A percentile compares a stretch with the other conserved stretches of the same genome.
phyloP scores from a whole-genome alignment of 1,284 basidiomycete species.

The Flammula alnicola region DNA sequence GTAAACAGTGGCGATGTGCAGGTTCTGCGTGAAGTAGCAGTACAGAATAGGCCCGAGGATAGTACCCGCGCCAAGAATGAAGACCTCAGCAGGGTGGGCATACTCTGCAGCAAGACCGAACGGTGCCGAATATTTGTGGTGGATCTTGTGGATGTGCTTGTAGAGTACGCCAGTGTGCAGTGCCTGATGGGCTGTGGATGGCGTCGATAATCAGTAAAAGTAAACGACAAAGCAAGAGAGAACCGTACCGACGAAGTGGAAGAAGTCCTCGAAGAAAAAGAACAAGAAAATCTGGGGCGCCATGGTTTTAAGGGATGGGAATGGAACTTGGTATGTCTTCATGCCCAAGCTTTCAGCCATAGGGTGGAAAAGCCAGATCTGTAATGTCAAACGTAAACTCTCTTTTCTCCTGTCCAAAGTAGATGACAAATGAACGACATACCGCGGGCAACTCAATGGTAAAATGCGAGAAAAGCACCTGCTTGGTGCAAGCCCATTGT shows the following conservation, averaged over 20 bases:
- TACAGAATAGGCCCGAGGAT: conserved; percentile 88
- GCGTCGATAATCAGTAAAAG: conserved; percentile 6
- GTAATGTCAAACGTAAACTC: too few species aligned
- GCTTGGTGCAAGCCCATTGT: conserved; percentile 97
- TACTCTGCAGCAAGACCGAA: conserved; percentile 99
- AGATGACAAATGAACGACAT: conserved; percentile 32
- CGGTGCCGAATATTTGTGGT: conserved; percentile 97
- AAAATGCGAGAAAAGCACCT: conserved; percentile 94
- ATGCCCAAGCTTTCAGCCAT: conserved; percentile 90
- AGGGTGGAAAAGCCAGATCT: conserved; percentile 98
- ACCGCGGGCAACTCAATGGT: conserved; percentile 93
- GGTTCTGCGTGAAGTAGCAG: conserved; percentile 71
- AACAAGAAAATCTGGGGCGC: conserved; percentile 86
- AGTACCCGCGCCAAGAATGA: conserved; percentile 89
- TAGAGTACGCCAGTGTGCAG: conserved; percentile 92
- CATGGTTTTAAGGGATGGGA: conserved; percentile 77
- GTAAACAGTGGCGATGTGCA: conserved; percentile 94
- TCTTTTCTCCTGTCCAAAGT: too few species aligned
- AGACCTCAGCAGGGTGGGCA: conserved; percentile 92
- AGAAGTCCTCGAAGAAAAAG: conserved; percentile 96
- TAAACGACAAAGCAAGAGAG: not conserved
- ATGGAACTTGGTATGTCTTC: conserved; percentile 91
- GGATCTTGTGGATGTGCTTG: conserved; percentile 97
- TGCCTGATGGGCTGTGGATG: conserved; percentile 77
- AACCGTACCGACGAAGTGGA: conserved; percentile 77